Conservation (phyloP, 192 early-diverging fungal genomes). For the Entomortierella lignicola region DNA sequence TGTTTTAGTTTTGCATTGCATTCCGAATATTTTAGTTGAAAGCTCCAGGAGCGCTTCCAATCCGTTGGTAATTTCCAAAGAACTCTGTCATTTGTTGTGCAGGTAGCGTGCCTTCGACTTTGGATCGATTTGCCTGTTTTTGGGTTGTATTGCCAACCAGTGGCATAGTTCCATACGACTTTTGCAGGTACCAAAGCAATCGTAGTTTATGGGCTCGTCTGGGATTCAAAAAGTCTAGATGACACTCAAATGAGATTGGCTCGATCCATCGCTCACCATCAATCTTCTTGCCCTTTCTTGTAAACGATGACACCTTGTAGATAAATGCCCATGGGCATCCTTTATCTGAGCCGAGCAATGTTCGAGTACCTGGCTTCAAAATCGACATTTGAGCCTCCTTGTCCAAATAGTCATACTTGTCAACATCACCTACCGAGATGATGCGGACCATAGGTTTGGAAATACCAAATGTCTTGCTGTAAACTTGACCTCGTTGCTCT, state of each 20-base stretch:
- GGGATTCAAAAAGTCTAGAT: constrained; percentile 57
- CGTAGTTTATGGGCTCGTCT: constrained; percentile 50
- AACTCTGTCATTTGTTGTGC: constrained; percentile 40
- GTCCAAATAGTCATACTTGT: constrained; percentile 58
- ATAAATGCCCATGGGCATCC: constrained; percentile 54
- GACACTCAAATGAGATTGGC: constrained; percentile 55
- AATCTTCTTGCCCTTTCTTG: constrained; percentile 54
- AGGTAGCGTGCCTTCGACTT: constrained; percentile 33
- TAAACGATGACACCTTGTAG: constrained; percentile 55
- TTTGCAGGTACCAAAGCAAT: constrained; percentile 46
- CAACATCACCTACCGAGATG: constrained; percentile 54
- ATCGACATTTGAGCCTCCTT: constrained; percentile 56
- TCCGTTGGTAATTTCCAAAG: constrained; percentile 6
- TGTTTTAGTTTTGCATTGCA: no score
- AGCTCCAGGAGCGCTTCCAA: no score
- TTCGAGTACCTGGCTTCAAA: constrained; percentile 50
- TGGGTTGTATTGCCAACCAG: constrained; percentile 16
- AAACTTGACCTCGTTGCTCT: constrained; percentile 44
- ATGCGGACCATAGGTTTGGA: constrained; percentile 51
- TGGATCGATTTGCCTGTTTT: constrained; percentile 35
- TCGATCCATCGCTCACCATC: constrained; percentile 55
- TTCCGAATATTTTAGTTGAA: no score
- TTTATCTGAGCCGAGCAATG: constrained; percentile 52
- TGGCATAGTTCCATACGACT: constrained; percentile 34
- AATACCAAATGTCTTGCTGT: constrained; percentile 59